A percentile compares a stretch with the other conserved stretches of the same genome.
Conservation (phyloP, 257 asterid species). For the Penstemon newberryi region DNA sequence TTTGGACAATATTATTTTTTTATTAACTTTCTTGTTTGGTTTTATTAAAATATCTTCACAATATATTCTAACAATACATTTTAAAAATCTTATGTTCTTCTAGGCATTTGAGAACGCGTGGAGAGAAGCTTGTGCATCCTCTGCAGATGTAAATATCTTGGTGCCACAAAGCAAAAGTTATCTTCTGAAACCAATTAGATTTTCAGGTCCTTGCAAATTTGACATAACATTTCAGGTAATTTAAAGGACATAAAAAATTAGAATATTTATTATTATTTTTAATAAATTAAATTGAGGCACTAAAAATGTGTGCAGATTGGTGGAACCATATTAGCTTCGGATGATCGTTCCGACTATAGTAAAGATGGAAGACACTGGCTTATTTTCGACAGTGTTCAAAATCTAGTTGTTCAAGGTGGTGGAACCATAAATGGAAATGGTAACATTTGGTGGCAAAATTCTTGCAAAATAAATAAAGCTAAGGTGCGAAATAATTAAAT, state of each 20-base stretch:
- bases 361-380: constrained; percentile 64
- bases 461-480: constrained; percentile 64
- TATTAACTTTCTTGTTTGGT: no score
- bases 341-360: constrained; percentile 43
- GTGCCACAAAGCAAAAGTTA: constrained; percentile 43
- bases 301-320: constrained; percentile 39
- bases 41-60: no score
- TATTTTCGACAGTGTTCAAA: constrained; percentile 41
- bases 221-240: constrained; percentile 49
- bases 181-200: constrained; percentile 47
- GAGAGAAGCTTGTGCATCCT: constrained; percentile 52
- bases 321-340: constrained; percentile 62
- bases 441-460: constrained; percentile 80
- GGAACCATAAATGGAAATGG: constrained; percentile 78
- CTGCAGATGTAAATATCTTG: constrained; percentile 31
- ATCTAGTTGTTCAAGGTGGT: constrained; percentile 67
- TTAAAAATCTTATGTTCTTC: background rate
- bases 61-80: no score
- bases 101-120: constrained; percentile 62
- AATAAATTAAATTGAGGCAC: background rate
- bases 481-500: constrained; percentile 28
- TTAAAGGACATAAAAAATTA: background rate
- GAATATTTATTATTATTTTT: background rate
- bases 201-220: constrained; percentile 66
- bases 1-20: no score